These are phyloP conservation scores for Erodium chrysanthum DNA, from an alignment of 441 rosid species.

Conservation along the genomic window DNA sequence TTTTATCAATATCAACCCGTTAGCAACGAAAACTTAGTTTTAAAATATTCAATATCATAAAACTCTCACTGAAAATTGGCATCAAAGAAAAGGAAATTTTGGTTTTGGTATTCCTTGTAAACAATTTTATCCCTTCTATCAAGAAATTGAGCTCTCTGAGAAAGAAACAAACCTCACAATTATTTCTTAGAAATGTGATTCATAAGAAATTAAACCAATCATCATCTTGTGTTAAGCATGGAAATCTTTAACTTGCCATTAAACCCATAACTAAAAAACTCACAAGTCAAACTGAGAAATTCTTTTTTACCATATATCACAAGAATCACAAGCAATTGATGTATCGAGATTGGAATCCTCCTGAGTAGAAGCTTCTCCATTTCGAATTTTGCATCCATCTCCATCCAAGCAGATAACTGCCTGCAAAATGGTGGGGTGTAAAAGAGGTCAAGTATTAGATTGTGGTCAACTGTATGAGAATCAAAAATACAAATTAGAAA, in stretches of 20 bases:
- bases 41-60: background rate
- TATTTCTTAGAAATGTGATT: background rate
- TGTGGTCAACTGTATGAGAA: conserved; percentile 11
- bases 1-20: background rate
- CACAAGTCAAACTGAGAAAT: conserved; percentile 1
- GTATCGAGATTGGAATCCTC: conserved; percentile 73
- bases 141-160: background rate
- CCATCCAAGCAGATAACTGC: conserved; percentile 99
- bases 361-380: conserved; percentile 38
- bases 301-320: conserved; percentile 73
- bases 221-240: background rate
- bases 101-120: background rate
- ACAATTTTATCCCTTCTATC: background rate
- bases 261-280: background rate
- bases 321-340: conserved; percentile 96
- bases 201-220: conserved; percentile 1
- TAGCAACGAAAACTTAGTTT: background rate
- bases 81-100: background rate
- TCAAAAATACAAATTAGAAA: conserved; percentile 11
- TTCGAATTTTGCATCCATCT: conserved; percentile 77
- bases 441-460: conserved; percentile 26
- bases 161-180: background rate
- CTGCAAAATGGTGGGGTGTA: conserved; percentile 42
- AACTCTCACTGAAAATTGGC: background rate
- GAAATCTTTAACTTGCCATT: background rate